phyloP scores from a whole-genome alignment of 371 early-diverging fungal genomes.

The Actinomortierella ambigua region DNA sequence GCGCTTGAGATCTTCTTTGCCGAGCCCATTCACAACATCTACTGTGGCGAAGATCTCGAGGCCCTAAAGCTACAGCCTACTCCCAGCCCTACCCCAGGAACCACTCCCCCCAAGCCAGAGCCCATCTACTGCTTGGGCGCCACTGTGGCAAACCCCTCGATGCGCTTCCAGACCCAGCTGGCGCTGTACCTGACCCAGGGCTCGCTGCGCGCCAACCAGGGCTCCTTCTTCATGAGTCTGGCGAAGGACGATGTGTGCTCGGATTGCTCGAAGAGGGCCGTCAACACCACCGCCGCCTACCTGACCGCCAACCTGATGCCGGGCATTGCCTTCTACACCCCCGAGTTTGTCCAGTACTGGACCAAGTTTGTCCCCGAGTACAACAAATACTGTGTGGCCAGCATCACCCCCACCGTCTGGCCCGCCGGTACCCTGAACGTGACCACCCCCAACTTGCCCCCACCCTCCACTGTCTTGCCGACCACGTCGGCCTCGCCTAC shows the following conservation, averaged over 20 bases:
- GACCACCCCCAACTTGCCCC: slow-evolving; percentile 25
- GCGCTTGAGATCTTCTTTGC: slow-evolving; percentile 39
- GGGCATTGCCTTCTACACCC: slow-evolving; percentile 31
- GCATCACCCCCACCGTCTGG: slow-evolving; percentile 20
- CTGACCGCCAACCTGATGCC: slow-evolving; percentile 31
- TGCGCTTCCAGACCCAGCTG: slow-evolving; percentile 28
- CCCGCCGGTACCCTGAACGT: slow-evolving; percentile 33
- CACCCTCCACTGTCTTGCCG: slow-evolving; percentile 7
- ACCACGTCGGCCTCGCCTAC: slow-evolving; percentile 4
- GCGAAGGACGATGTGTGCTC: slow-evolving; percentile 36
- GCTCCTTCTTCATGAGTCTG: slow-evolving; percentile 21
- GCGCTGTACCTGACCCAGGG: slow-evolving; percentile 35
- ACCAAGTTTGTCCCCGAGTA: slow-evolving; percentile 30
- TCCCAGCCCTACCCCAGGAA: neutral
- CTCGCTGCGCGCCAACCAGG: slow-evolving; percentile 21
- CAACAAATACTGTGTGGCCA: slow-evolving; percentile 32
- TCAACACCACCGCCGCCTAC: slow-evolving; percentile 15
- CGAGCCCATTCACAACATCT: slow-evolving; percentile 21
- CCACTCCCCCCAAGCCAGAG: neutral
- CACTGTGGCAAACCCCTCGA: slow-evolving; percentile 9
- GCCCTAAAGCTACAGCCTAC: slow-evolving; percentile 13
- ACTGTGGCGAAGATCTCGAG: slow-evolving; percentile 28
- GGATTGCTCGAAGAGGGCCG: slow-evolving; percentile 26
- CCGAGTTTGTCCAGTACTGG: slow-evolving; percentile 47
- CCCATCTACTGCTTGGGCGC: slow-evolving; percentile 26